phyloP scores from a whole-genome alignment of 2,329 filamentous ascomycete genomes.

The Alternaria hordeiaustralica region DNA sequence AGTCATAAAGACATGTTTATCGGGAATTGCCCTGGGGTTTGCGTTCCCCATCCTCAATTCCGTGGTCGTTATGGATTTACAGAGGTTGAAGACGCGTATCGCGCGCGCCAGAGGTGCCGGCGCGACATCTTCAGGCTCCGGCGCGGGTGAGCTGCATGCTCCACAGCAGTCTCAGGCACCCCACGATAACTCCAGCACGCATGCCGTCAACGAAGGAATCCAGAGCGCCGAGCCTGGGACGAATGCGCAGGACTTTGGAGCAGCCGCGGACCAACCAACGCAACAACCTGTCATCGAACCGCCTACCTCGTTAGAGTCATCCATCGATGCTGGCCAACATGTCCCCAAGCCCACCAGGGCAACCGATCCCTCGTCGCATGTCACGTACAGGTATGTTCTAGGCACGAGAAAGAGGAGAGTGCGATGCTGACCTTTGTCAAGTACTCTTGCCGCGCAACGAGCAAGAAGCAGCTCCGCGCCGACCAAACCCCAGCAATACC shows the following conservation, averaged over 20 bases:
- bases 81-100: conserved; percentile 42
- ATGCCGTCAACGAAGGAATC: conserved; percentile 42
- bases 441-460: conserved; percentile 22
- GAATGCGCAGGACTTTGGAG: conserved; percentile 44
- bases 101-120: conserved; percentile 43
- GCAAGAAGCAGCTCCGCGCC: conserved; percentile 39
- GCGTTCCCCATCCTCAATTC: conserved; percentile 12
- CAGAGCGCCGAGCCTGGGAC: conserved; percentile 36
- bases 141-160: conserved; percentile 34
- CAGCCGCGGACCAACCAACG: conserved; percentile 19
- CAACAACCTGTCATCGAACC: conserved; percentile 36
- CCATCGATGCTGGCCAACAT: conserved; percentile 42
- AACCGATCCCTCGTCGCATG: conserved; percentile 23
- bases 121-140: conserved; percentile 34
- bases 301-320: conserved; percentile 45
- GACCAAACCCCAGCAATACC: conserved; percentile 27
- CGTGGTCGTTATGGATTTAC: conserved; percentile 38
- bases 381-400: conserved; percentile 27
- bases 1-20: conserved; percentile 30
- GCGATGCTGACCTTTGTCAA: conserved; percentile 22
- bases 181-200: conserved; percentile 41
- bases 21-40: conserved; percentile 16
- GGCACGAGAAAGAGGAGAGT: neutral
- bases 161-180: conserved; percentile 38
- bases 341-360: conserved; percentile 36